A percentile compares a stretch with the other conserved stretches of the same genome.
These are phyloP conservation scores for Backusella westeae DNA, from an alignment of 192 early-diverging fungal species.

Conservation along the genomic window DNA sequence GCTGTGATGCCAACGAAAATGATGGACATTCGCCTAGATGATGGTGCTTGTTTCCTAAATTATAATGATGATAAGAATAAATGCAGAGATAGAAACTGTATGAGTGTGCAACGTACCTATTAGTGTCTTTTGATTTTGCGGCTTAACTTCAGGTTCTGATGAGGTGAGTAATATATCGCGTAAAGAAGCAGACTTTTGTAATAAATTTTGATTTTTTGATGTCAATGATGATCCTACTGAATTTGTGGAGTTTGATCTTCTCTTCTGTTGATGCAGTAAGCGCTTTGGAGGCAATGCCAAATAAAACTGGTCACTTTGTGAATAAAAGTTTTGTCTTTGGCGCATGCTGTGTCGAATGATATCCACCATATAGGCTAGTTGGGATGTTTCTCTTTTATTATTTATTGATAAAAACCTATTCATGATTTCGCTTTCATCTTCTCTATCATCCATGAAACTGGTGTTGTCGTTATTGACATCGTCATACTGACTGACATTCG, in stretches of 20 bases:
- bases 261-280: neutral
- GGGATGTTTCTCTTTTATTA: neutral
- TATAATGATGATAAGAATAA: neutral
- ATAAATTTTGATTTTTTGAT: neutral
- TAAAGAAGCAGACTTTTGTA: neutral
- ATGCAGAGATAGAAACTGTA: neutral
- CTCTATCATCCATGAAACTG: too few species aligned
- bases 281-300: neutral
- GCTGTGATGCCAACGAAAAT: neutral
- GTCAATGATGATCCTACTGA: neutral
- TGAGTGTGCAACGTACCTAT: neutral
- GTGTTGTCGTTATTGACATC: neutral
- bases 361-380: neutral
- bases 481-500: neutral
- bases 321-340: neutral
- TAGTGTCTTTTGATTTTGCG: neutral
- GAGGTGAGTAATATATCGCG: neutral
- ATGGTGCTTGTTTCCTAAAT: neutral
- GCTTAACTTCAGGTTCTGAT: neutral
- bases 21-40: neutral
- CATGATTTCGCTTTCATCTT: constrained; percentile 12
- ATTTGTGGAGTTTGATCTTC: neutral
- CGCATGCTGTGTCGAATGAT: neutral
- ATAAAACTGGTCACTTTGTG: constrained; percentile 6
- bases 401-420: neutral